Conservation (phyloP, 192 early-diverging fungal genomes). For the Polychytrium aggregatum region DNA sequence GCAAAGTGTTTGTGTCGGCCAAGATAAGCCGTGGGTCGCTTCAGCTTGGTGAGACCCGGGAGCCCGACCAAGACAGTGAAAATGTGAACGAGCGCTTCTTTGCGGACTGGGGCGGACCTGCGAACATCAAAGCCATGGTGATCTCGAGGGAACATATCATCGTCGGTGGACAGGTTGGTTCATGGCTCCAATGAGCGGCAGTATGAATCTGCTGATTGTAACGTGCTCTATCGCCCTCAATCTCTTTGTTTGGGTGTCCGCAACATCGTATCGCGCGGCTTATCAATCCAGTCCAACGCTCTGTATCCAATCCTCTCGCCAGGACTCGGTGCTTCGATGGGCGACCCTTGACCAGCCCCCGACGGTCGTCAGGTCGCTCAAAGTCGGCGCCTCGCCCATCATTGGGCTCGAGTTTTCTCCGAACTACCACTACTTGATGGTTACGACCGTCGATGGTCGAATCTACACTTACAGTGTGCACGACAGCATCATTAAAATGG, state of each 20-base stretch:
- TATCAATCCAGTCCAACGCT: background rate
- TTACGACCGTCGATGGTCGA: slow-evolving; percentile 10
- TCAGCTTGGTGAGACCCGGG: too few relatives aligned
- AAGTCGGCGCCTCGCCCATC: slow-evolving; percentile 4
- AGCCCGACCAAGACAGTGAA: background rate
- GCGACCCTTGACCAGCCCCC: slow-evolving; percentile 9
- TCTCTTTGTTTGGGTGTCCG: too few relatives aligned
- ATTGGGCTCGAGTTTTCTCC: slow-evolving; percentile 23
- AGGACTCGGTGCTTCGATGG: slow-evolving; percentile 31
- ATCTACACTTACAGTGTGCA: slow-evolving; percentile 11
- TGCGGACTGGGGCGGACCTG: too few relatives aligned
- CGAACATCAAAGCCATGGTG: slow-evolving; percentile 13
- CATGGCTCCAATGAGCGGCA: too few relatives aligned
- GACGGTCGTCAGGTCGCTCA: slow-evolving; percentile 5
- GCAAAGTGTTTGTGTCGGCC: slow-evolving; percentile 7
- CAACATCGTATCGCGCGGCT: background rate
- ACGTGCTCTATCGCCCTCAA: too few relatives aligned
- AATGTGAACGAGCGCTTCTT: slow-evolving; percentile 7
- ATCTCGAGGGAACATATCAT: slow-evolving; percentile 18
- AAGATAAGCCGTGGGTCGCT: slow-evolving; percentile 1
- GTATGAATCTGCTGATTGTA: too few relatives aligned
- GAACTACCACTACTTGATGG: slow-evolving; percentile 16
- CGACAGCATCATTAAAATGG: background rate
- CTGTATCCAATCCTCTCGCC: background rate
- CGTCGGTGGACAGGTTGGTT: slow-evolving; percentile 30